Evolutionary conservation across 1,284 basidiomycete genomes (phyloP).

Genomic region (Puccinia triticina): DNA sequence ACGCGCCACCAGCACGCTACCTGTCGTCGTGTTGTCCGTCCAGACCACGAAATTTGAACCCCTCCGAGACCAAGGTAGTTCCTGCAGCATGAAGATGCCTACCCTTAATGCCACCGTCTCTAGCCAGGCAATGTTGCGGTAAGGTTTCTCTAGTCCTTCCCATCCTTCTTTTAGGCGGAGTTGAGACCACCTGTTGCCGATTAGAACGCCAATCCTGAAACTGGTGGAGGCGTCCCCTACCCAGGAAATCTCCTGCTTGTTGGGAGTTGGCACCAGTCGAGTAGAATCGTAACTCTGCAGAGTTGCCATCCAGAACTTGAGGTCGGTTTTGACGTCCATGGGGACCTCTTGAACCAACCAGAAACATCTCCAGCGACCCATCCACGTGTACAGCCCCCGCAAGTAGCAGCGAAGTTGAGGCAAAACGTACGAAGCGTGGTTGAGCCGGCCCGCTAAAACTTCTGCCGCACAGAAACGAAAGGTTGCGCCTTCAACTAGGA

Average conservation of each 20-base stretch:
- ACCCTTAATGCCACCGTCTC: background rate
- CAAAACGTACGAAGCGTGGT: slow-evolving; percentile 21
- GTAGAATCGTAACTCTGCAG: background rate
- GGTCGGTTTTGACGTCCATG: background rate
- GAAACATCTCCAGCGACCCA: no score
- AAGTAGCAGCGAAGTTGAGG: background rate
- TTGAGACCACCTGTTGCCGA: background rate
- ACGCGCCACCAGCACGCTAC: background rate
- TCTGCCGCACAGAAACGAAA: background rate
- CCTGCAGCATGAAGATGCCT: background rate
- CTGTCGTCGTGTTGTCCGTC: no score
- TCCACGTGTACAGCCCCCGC: background rate
- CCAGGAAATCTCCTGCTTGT: no score
- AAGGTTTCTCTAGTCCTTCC: background rate
- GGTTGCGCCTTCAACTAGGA: background rate
- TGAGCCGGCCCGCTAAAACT: background rate
- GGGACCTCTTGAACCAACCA: no score
- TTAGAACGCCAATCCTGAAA: background rate
- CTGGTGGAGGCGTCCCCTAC: background rate
- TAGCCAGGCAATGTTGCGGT: background rate
- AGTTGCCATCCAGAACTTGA: background rate
- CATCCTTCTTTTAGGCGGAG: background rate
- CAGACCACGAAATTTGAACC: background rate
- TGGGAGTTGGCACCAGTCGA: background rate
- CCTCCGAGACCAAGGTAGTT: no score